A percentile compares a stretch with the other conserved stretches of the same genome.
Evolutionary conservation across 2,329 filamentous ascomycete species (phyloP).

Genomic region (Davidsoniella australis): DNA sequence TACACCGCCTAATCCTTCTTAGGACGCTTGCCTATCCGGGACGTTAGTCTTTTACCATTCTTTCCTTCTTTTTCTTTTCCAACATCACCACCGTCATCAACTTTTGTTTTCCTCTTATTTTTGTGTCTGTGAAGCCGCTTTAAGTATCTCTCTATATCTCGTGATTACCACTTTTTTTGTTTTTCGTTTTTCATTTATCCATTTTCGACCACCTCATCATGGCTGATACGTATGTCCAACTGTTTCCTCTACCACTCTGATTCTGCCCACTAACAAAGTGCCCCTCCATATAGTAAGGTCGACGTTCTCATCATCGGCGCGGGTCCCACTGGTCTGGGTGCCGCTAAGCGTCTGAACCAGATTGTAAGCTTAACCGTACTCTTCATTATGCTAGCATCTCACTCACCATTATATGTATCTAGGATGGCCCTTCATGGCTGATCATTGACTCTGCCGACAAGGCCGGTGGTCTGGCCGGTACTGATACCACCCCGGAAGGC

Average conservation of each 20-base stretch:
- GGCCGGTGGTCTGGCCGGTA: conserved; percentile 88
- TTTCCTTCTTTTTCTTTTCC: too few relatives aligned
- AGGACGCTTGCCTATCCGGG: too few relatives aligned
- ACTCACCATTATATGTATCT: conserved; percentile 15
- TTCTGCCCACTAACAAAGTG: background rate
- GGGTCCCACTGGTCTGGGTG: conserved; percentile 91
- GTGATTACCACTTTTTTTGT: too few relatives aligned
- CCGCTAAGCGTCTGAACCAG: conserved; percentile 94
- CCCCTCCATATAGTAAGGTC: conserved; percentile 3
- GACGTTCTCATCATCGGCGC: conserved; percentile 93
- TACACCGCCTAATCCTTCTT: too few relatives aligned
- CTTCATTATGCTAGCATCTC: conserved; percentile 13
- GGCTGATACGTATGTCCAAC: conserved; percentile 17
- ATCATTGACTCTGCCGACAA: conserved; percentile 85
- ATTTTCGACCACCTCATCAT: conserved; percentile 15
- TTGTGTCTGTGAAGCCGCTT: too few relatives aligned
- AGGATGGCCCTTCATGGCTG: conserved; percentile 90
- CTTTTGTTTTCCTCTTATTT: too few relatives aligned
- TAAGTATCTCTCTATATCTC: too few relatives aligned
- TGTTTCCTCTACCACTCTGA: background rate
- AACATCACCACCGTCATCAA: too few relatives aligned
- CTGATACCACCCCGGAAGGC: conserved; percentile 85
- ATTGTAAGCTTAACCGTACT: conserved; percentile 45
- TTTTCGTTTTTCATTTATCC: background rate
- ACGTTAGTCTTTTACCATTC: too few relatives aligned